Evolutionary conservation across 208 protist species (phyloP), one percentile per base, ranked within the genome.

Genomic region (Leishmania braziliensis): DNA sequence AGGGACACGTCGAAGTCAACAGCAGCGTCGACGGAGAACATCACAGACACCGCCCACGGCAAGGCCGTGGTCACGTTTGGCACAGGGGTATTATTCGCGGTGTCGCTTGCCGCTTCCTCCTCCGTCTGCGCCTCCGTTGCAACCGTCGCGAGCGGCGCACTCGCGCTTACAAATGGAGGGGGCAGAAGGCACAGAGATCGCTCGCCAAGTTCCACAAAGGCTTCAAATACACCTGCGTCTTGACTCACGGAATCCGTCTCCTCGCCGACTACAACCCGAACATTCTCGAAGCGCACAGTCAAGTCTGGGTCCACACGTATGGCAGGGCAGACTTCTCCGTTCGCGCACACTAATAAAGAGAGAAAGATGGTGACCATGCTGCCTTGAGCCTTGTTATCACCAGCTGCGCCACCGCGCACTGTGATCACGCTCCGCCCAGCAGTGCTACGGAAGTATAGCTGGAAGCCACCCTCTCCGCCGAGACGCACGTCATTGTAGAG

Each of bases 261-360:
- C 58, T 51, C 50, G 4, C 46, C 77, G 14, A 82, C 62, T 5
- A 85, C 72, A 12, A 84, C 68, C 8, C 58, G 54, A 33, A 85
- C 73, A 23, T 79, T 36, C 63, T 82, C 82, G 65, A 85, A 85
- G 54, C 79, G 79, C 77, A 82, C 82, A 3, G 82, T 85, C 71
- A 85, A 5, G 60, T 85, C 77, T 1, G 82, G 12, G 48, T 85
- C 82, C 0, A 85, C 82, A 12, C 77, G 58, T 23, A 85, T 81
- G n/a, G 82, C 77, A 0, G 82, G 77, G n/a, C 54, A 39, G 18
- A 75, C 14, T 48, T 85, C 82, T 16, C 82, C 82, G 63, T 81
- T 85, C 53, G 77, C 73, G 20, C 54, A 43, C 23, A 73, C 77
- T 29, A 72, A 76, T n/a, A 39, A 82, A 14, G 65, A 54, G 8